Conservation (phyloP, 192 early-diverging fungal species). For the Podila epicladia region DNA sequence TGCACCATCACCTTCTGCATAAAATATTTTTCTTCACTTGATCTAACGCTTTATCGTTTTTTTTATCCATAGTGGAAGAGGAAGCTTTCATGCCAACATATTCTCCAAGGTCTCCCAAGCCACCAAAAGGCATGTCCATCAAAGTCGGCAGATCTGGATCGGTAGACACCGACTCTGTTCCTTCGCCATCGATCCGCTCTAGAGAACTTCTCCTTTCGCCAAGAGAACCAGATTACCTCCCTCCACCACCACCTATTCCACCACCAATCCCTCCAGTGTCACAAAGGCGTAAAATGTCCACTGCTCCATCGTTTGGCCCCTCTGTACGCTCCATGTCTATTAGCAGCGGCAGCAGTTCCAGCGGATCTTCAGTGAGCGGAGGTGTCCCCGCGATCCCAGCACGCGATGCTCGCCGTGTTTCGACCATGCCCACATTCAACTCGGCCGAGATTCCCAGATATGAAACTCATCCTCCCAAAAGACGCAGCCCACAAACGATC, state of each 20-base stretch:
- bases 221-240: constrained; percentile 40
- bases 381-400: constrained; percentile 18
- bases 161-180: constrained; percentile 5
- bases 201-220: constrained; percentile 31
- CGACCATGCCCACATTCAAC: constrained; percentile 18
- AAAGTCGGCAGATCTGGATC: constrained; percentile 18
- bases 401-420: constrained; percentile 32
- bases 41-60: not conserved
- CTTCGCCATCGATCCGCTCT: constrained; percentile 13
- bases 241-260: constrained; percentile 34
- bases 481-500: constrained; percentile 21
- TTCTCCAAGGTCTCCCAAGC: not conserved
- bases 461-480: constrained; percentile 9
- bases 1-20: not conserved
- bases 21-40: not conserved
- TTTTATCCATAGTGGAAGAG: constrained; percentile 2
- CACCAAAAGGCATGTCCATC: constrained; percentile 17
- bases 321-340: constrained; percentile 42
- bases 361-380: constrained; percentile 16
- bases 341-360: constrained; percentile 46
- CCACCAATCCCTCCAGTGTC: constrained; percentile 47
- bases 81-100: not conserved
- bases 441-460: constrained; percentile 17
- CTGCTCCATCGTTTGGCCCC: constrained; percentile 10
- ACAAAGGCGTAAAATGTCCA: constrained; percentile 34